phyloP scores from a whole-genome alignment of 2,329 filamentous ascomycete genomes.

The Macrophomina tecta region DNA sequence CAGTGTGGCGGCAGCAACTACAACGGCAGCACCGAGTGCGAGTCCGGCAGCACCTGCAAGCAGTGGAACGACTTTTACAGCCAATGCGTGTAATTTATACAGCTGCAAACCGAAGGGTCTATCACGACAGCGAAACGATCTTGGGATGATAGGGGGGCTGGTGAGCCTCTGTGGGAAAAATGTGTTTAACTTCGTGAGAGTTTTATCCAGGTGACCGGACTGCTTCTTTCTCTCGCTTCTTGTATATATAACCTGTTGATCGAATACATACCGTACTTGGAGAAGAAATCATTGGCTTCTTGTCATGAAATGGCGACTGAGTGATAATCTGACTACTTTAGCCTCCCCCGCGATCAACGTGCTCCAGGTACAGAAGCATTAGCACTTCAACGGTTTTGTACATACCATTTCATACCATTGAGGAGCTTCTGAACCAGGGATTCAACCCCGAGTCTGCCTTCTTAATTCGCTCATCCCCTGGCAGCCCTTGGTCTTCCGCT shows the following conservation, averaged over 20 bases:
- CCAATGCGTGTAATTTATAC: constrained; percentile 40
- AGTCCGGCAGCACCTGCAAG: constrained; percentile 42
- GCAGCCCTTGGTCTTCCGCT: no score
- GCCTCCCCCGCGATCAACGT: not conserved
- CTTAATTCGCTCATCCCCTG: no score
- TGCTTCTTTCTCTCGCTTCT: not conserved
- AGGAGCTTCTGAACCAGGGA: no score
- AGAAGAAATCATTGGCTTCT: not conserved
- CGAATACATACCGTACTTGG: constrained; percentile 6
- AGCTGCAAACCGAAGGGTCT: not conserved
- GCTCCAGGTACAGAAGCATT: not conserved
- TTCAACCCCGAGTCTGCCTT: no score
- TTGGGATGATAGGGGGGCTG: not conserved
- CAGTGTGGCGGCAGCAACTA: constrained; percentile 51
- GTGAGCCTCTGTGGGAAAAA: not conserved
- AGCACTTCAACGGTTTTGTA: no score
- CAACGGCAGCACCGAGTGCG: constrained; percentile 44
- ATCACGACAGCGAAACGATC: not conserved
- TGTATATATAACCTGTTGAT: constrained; percentile 12
- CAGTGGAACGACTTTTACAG: constrained; percentile 48
- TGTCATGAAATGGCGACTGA: not conserved
- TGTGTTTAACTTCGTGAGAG: not conserved
- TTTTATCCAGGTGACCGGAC: not conserved
- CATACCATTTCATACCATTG: no score
- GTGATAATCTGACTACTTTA: not conserved